Conservation (phyloP, 208 protist species). For the Wallacemonas sp. region DNA sequence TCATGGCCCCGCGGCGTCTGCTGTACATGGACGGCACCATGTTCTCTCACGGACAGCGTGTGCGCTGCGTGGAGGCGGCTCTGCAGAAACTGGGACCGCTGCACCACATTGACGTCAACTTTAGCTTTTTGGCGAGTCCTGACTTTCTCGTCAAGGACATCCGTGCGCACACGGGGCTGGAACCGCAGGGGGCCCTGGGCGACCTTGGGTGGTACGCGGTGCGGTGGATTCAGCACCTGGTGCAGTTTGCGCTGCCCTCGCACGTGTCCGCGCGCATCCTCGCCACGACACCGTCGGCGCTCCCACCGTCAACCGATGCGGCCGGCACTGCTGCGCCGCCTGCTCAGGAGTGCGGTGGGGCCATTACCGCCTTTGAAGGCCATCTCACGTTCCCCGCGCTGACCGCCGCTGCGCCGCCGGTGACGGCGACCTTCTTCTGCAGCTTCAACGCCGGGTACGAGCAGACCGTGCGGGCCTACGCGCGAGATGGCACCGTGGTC, state of each 20-base stretch:
- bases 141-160: conserved; percentile 38
- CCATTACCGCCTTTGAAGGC: conserved; percentile 44
- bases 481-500: conserved; percentile 48
- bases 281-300: conserved; percentile 12
- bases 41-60: conserved; percentile 37
- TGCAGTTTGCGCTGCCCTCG: conserved; percentile 32
- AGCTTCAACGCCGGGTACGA: conserved; percentile 55
- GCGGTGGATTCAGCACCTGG: conserved; percentile 40
- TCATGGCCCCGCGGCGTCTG: conserved; percentile 27
- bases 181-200: conserved; percentile 42
- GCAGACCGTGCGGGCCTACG: conserved; percentile 55
- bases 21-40: conserved; percentile 55
- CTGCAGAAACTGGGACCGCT: conserved; percentile 26
- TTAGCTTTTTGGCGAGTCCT: conserved; percentile 27
- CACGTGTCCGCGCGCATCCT: conserved; percentile 29
- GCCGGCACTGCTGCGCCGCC: background rate
- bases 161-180: conserved; percentile 29
- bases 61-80: conserved; percentile 22
- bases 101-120: conserved; percentile 37
- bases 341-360: conserved; percentile 12
- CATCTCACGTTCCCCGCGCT: conserved; percentile 27
- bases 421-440: conserved; percentile 68
- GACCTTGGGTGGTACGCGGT: conserved; percentile 58
- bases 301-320: background rate
- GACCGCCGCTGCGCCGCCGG: background rate